Base-by-base conservation (phyloP, 495 filamentous ascomycete genomes). In the Talaromyces proteolyticus region DNA sequence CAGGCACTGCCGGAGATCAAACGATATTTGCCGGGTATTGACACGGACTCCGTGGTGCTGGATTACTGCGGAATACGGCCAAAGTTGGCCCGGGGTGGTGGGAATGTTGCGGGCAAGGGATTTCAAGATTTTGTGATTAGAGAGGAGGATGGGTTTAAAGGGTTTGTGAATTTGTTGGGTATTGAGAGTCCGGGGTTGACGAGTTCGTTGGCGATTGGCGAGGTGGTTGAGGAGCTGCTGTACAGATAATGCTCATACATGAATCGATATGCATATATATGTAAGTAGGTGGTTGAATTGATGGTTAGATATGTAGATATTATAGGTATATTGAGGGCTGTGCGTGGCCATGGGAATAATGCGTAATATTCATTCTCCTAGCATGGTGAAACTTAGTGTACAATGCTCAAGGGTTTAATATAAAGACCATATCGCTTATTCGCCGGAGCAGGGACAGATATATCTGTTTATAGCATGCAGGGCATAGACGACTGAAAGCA, bases 161-260 rank as follows among this genome's bases (percentile, higher is more conserved):
- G 90, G n/a, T 96, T 90, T 77, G 79, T 97, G 18, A 96, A 97
- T 68, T 63, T 96, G 55, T 60, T 97, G 58, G 90, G 89, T 6
- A 96, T 98, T 64, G 93, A 98, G 70, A 95, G 89, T 69, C 93
- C 93, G 0, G 94, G 93, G 42, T 70, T 98, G 64, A 98, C 93
- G 23, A 92, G 87, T 62, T 82, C 74, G 49, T 73, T 98, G 71
- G 91, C 90, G 10, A 95, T 98, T 69, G 92, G 73, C 11, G 89
- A 94, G 57, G 80, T 80, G 76, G 93, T 96, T 16, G 72, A 85
- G 58, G 72, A 67, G 14, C 66, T 96, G 50, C 61, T 96, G 56
- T 94, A 95, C 68, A 60, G 66, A 44, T 69, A 42, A 54, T 36
- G 29, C 7, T 36, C 29, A 36, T 36, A 36, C 24, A 52, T 42